Evolutionary conservation across 139 green algal genomes (phyloP), one percentile per base, ranked within the genome.

Genomic region (Closterium sp.): DNA sequence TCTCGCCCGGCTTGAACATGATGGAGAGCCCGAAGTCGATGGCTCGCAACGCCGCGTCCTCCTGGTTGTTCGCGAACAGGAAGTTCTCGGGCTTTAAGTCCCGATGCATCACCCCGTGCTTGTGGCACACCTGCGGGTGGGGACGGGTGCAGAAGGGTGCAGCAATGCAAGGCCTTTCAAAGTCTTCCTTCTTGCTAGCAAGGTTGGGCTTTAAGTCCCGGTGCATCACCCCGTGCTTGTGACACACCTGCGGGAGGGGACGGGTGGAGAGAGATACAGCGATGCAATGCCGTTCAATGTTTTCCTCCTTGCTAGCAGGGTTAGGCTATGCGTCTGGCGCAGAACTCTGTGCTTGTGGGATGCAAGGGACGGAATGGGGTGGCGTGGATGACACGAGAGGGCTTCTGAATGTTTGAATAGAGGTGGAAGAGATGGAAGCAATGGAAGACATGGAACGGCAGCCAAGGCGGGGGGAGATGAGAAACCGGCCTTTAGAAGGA

Each of bases 51-150:
- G 95, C 89, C 0, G 97, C 92, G 19, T 97, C 87, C 2, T 96
- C 91, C 0, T 89, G 84, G 88, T 97, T 97, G 94, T 85, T 96
- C 3, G 96, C 97, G 30, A 99, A 96, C 92, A 99, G 94, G 94
- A 99, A 99, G 95, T 99, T 99, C 94, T 99, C 98, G 42, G 96
- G 97, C 94, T 97, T 97, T 84, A 98, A 42, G 93, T 97, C 96
- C 0, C 96, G 85, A 94, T 99, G 98, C 32, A 99, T 97, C 29
- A 99, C 98, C 27, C 97, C 97, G 92, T 99, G 96, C 50, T 92
- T 95, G 95, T 99, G 98, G 92, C 97, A 99, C 91, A 99, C 96
- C 87, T 89, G 87, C n/a, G n/a, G n/a, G n/a, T n/a, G n/a, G n/a
- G n/a, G n/a, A n/a, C n/a, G n/a, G n/a, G n/a, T n/a, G n/a, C n/a